A percentile compares a stretch with the other conserved stretches of the same genome.
phyloP scores from a whole-genome alignment of 129 eudicot species.

The Smallanthus sonchifolius region DNA sequence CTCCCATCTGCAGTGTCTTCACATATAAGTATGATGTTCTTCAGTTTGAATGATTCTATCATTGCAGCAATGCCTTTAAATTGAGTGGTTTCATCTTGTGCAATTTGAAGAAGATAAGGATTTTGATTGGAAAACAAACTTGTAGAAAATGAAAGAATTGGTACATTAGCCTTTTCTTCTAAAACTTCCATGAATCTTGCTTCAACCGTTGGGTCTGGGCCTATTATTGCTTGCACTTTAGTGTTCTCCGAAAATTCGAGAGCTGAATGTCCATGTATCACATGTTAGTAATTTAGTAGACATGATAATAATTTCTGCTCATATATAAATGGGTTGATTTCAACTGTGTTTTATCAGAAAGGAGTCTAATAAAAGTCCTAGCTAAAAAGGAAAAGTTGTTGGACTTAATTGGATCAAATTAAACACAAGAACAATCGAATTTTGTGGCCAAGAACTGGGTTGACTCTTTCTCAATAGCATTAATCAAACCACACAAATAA shows the following conservation, averaged over 20 bases:
- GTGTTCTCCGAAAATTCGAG: conserved; percentile 33
- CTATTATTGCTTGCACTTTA: conserved; percentile 40
- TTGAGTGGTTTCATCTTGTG: conserved; percentile 35
- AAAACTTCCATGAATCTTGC: conserved; percentile 28
- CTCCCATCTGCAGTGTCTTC: conserved; percentile 36
- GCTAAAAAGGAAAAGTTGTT: not conserved
- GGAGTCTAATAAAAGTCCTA: not conserved
- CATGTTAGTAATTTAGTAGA: not conserved
- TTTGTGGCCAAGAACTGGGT: too few relatives aligned
- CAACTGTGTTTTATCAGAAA: not conserved
- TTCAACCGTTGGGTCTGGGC: conserved; percentile 26
- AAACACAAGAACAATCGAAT: too few relatives aligned
- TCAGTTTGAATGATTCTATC: conserved; percentile 27
- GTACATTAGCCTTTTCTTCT: conserved; percentile 30
- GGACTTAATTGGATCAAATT: too few relatives aligned
- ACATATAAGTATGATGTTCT: conserved; percentile 21
- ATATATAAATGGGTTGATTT: too few relatives aligned
- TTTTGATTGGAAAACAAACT: conserved; percentile 11
- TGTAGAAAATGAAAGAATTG: conserved; percentile 34
- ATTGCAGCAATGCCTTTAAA: conserved; percentile 36
- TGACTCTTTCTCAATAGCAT: too few relatives aligned
- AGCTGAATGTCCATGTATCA: conserved; percentile 21
- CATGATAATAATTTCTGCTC: not conserved
- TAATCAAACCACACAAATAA: too few relatives aligned
- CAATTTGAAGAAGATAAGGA: conserved; percentile 35